Conservation (phyloP, 192 early-diverging fungal genomes). For the Cladochytrium replicatum region DNA sequence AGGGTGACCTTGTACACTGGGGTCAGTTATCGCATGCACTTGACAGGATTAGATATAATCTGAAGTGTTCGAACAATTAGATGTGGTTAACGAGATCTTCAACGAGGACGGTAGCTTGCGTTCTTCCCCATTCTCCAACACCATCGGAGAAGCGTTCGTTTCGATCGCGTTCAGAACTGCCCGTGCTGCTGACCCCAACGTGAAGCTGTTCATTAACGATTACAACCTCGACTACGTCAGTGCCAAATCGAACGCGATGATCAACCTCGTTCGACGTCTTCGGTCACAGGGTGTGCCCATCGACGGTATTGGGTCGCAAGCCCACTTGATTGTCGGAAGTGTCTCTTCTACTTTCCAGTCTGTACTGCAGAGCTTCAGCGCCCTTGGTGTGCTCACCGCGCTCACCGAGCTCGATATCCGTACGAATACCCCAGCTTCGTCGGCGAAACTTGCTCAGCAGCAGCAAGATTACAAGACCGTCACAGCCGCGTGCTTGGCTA, state of each 20-base stretch:
- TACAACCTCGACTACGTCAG: slow-evolving; percentile 14
- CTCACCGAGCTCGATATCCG: slow-evolving; percentile 14
- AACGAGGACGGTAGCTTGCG: slow-evolving; percentile 20
- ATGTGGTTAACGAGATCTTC: slow-evolving; percentile 11
- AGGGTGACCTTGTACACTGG: too few relatives aligned
- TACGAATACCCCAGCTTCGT: slow-evolving; percentile 1
- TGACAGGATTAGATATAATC: too few relatives aligned
- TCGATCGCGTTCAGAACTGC: slow-evolving; percentile 20
- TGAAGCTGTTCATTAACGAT: slow-evolving; percentile 24
- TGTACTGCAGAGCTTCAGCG: background rate
- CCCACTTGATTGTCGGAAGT: slow-evolving; percentile 11
- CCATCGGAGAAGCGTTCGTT: slow-evolving; percentile 16
- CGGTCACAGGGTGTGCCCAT: slow-evolving; percentile 17
- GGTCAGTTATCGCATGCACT: too few relatives aligned
- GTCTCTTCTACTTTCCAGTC: slow-evolving; percentile 6
- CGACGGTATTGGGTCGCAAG: slow-evolving; percentile 23
- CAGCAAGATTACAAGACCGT: slow-evolving; percentile 7
- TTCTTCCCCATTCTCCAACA: slow-evolving; percentile 12
- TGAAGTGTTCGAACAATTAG: background rate
- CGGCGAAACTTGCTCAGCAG: slow-evolving; percentile 7
- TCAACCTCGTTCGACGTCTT: slow-evolving; percentile 8
- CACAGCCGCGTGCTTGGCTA: slow-evolving; percentile 9
- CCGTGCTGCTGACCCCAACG: slow-evolving; percentile 21
- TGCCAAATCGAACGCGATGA: slow-evolving; percentile 13
- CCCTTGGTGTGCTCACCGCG: slow-evolving; percentile 9